Evolutionary conservation across 441 rosid genomes (phyloP).

Genomic region (Arabidopsis hybrid): DNA sequence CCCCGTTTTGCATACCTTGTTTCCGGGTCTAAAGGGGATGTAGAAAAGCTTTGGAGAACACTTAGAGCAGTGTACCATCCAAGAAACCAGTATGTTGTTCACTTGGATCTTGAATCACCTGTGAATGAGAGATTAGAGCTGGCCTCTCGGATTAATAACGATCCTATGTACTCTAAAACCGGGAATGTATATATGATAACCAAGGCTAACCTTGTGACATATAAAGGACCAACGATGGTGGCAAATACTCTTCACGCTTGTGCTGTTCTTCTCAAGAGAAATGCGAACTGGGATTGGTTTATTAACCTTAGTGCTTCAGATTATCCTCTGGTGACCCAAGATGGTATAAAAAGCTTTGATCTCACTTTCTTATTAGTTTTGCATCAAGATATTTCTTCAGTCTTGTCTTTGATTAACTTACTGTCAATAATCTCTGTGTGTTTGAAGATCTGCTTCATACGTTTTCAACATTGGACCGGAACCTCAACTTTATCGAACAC

Average conservation of each 20-base stretch:
- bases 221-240: slow-evolving; percentile 99
- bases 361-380: slow-evolving; percentile 7
- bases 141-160: slow-evolving; percentile 67
- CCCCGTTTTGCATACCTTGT: slow-evolving; percentile 93
- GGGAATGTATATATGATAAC: slow-evolving; percentile 88
- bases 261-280: slow-evolving; percentile 83
- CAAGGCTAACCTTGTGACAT: slow-evolving; percentile 97
- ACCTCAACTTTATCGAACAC: slow-evolving; percentile 91
- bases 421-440: slow-evolving; percentile 23
- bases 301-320: slow-evolving; percentile 99
- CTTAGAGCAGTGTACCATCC: slow-evolving; percentile 94
- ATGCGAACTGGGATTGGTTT: slow-evolving; percentile 98
- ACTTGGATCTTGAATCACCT: slow-evolving; percentile 91
- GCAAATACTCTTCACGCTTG: slow-evolving; percentile 98
- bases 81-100: slow-evolving; percentile 83
- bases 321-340: slow-evolving; percentile 98
- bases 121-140: slow-evolving; percentile 83
- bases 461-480: slow-evolving; percentile 70
- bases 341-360: slow-evolving; percentile 59
- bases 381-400: background rate
- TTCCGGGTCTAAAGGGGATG: slow-evolving; percentile 93
- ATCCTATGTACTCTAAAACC: slow-evolving; percentile 65
- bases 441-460: slow-evolving; percentile 81
- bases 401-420: slow-evolving; percentile 26
- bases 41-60: slow-evolving; percentile 92